These are phyloP conservation scores for Ophiosphaerella korrae DNA, from an alignment of 2,329 filamentous ascomycete species.

Conservation along the genomic window DNA sequence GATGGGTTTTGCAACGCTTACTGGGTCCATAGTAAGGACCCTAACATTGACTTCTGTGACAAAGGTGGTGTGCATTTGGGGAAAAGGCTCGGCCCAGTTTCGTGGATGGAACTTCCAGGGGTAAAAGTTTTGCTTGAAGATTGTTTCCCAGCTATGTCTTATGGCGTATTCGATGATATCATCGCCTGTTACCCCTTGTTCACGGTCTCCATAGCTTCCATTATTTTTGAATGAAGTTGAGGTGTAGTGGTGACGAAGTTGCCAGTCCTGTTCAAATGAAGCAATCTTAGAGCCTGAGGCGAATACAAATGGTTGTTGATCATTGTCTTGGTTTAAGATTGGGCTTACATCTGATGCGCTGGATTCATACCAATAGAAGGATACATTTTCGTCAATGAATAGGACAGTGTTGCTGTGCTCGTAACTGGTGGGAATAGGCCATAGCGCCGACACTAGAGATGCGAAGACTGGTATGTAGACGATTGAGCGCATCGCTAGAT, in stretches of 20 bases:
- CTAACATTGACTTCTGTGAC: constrained; percentile 67
- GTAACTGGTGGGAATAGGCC: constrained; percentile 50
- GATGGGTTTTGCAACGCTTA: constrained; percentile 63
- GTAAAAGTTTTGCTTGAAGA: constrained; percentile 72
- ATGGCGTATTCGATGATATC: constrained; percentile 55
- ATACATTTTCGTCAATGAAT: constrained; percentile 47
- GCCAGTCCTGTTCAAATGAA: constrained; percentile 15
- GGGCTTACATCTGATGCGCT: constrained; percentile 39
- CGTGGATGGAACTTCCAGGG: constrained; percentile 79
- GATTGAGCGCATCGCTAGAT: background rate
- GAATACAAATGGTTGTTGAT: constrained; percentile 20
- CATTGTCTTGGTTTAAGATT: constrained; percentile 12
- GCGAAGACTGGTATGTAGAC: background rate
- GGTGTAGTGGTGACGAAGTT: constrained; percentile 13
- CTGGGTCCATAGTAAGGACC: constrained; percentile 62
- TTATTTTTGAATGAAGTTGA: constrained; percentile 8
- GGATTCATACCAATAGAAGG: constrained; percentile 44
- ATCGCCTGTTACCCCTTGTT: constrained; percentile 52
- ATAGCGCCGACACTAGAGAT: constrained; percentile 43
- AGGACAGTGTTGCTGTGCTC: constrained; percentile 46
- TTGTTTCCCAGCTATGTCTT: constrained; percentile 62
- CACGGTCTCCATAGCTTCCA: background rate
- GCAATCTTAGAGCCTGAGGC: constrained; percentile 25
- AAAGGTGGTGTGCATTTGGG: constrained; percentile 50
- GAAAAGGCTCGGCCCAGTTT: constrained; percentile 66